Evolutionary conservation across 768 basidiomycete genomes (phyloP).

Genomic region (Mycena indigotica): DNA sequence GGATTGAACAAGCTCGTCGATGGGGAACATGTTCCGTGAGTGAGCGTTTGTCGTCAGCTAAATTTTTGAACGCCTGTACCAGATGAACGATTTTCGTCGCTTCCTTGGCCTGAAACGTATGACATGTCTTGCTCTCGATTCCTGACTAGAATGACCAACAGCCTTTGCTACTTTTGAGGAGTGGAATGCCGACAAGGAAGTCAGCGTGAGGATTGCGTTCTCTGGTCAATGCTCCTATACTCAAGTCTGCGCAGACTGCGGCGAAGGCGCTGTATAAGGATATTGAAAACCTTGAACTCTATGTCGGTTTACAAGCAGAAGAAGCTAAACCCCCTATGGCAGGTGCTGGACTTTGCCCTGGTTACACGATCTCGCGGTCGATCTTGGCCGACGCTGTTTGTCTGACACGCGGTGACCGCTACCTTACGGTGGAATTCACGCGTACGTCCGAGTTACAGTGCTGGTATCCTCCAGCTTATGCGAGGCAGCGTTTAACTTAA

Average conservation of each 20-base stretch:
- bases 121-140: too few relatives aligned
- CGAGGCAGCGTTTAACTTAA: constrained; percentile 65
- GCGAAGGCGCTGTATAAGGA: constrained; percentile 69
- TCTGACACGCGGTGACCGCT: constrained; percentile 77
- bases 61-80: neutral
- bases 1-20: constrained; percentile 62
- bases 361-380: constrained; percentile 83
- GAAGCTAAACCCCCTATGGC: constrained; percentile 62
- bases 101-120: constrained; percentile 72
- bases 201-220: constrained; percentile 45
- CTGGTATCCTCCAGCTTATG: neutral
- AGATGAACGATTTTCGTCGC: constrained; percentile 73
- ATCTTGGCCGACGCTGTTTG: constrained; percentile 80
- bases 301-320: constrained; percentile 77
- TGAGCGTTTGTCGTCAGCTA: constrained; percentile 2
- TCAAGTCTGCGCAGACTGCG: constrained; percentile 49
- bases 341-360: constrained; percentile 79
- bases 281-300: constrained; percentile 79
- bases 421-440: constrained; percentile 75
- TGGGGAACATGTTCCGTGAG: constrained; percentile 77
- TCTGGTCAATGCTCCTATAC: neutral
- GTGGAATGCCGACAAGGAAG: constrained; percentile 67
- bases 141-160: too few relatives aligned
- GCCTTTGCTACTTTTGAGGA: constrained; percentile 67
- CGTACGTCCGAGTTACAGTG: constrained; percentile 45